Base-by-base conservation (phyloP, 805 yeast species). In the Ogataea pignaliae region DNA sequence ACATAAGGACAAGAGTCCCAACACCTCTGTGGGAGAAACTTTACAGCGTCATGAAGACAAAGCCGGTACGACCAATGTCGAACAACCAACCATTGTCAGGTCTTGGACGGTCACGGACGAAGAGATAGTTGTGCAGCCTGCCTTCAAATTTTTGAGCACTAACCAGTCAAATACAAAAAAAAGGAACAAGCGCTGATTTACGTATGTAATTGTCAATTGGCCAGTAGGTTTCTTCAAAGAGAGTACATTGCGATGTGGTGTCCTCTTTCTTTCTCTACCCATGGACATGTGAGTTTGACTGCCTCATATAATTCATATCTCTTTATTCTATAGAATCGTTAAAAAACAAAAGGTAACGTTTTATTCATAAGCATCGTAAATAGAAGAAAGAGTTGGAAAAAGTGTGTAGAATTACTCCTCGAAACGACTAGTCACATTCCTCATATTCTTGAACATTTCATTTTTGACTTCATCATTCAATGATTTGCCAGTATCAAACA, bases 401-500 rank as follows among this genome's bases (percentile, higher is more conserved):
- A 21, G 26, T 21, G 26, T 5, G 26, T 21, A 21, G 26, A 21
- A n/a, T 34, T 35, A 52, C 28, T 50, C 51, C 34, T 47, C 48
- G 38, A 52, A 52, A 31, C 53, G 39, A 14, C 36, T 37, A 1
- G 47, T 11, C 6, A 26, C 38, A 3, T 43, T 32, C 15, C 44
- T 52, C 26, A 50, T 39, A 34, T 53, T 56, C 37, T 42, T 45
- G 26, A 57, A n/a, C 42, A 61, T 52, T 36, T 62, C 60, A 12
- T 46, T 35, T 32, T 48, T 52, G 3, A 60, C 44, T 45, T 62
- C 65, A 11, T 52, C 51, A 36, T 55, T 57, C 28, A 61, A 44
- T 12, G 59, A 45, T 17, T 55, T 50, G 15, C 50, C 52, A 10
- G 56, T 42, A 34, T 56, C 51, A 37, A 59, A 56, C 12, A 58